phyloP scores from a whole-genome alignment of 139 green algal species.

The Dunaliella sp. region DNA sequence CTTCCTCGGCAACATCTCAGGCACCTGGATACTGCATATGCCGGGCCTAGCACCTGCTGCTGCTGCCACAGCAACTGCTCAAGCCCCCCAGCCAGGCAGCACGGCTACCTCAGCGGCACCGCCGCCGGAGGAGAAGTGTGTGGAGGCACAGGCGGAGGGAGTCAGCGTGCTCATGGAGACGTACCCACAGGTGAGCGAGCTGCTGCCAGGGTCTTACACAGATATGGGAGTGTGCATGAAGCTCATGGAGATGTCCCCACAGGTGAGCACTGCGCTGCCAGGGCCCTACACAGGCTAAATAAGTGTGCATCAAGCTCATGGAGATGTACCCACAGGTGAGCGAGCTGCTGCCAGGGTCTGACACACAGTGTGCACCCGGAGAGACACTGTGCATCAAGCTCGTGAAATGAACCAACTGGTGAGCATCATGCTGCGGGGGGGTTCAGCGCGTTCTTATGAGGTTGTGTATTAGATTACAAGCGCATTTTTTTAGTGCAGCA shows the following conservation, averaged over 20 bases:
- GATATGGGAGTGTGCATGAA: neutral
- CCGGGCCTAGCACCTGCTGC: neutral
- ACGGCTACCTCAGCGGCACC: too few relatives aligned
- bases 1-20: too few relatives aligned
- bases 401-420: too few relatives aligned
- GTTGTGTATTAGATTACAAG: too few relatives aligned
- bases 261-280: too few relatives aligned
- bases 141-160: slow-evolving; percentile 16
- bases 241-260: neutral
- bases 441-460: too few relatives aligned
- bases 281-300: slow-evolving; percentile 12
- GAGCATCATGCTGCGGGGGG: too few relatives aligned
- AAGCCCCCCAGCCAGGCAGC: too few relatives aligned
- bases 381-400: neutral
- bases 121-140: neutral
- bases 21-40: slow-evolving; percentile 5
- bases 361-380: too few relatives aligned
- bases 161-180: slow-evolving; percentile 10
- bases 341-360: neutral
- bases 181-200: slow-evolving; percentile 6
- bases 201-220: neutral
- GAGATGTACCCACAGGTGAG: slow-evolving; percentile 14
- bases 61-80: neutral
- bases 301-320: neutral
- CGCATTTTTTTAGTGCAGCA: too few relatives aligned